Conservation (phyloP, 2,329 filamentous ascomycete species). For the Aspergillus neotritici region DNA sequence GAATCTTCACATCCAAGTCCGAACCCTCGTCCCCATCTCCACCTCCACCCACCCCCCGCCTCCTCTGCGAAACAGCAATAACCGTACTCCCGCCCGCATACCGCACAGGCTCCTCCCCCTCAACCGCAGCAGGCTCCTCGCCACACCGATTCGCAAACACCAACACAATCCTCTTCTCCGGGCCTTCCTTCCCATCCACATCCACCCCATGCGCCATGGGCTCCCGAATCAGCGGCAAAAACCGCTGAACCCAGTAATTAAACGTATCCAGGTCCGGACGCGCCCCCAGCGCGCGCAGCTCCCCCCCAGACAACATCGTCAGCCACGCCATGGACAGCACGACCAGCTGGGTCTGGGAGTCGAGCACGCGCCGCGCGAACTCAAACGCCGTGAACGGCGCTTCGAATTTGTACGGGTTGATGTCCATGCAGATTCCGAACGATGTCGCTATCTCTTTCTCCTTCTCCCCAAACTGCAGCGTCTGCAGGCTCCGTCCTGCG, state of each 20-base stretch:
- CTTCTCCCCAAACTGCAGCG: slow-evolving; percentile 19
- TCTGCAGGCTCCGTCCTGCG: slow-evolving; percentile 27
- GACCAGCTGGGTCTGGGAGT: slow-evolving; percentile 46
- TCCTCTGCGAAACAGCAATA: slow-evolving; percentile 33
- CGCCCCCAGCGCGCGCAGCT: slow-evolving; percentile 40
- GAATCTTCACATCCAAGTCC: slow-evolving; percentile 34
- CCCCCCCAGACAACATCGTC: slow-evolving; percentile 45
- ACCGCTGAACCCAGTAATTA: slow-evolving; percentile 58
- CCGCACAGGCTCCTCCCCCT: slow-evolving; percentile 35
- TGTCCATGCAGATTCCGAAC: slow-evolving; percentile 50
- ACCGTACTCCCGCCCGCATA: slow-evolving; percentile 48
- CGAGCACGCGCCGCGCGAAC: slow-evolving; percentile 52
- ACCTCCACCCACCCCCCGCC: slow-evolving; percentile 5
- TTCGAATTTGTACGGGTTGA: slow-evolving; percentile 59
- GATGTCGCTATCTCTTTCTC: slow-evolving; percentile 33
- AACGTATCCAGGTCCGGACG: slow-evolving; percentile 56
- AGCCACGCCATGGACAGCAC: slow-evolving; percentile 62
- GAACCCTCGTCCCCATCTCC: slow-evolving; percentile 9
- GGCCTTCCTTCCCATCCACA: slow-evolving; percentile 18
- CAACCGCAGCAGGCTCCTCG: slow-evolving; percentile 33
- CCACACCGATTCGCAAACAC: slow-evolving; percentile 45
- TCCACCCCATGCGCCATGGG: slow-evolving; percentile 24
- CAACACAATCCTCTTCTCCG: slow-evolving; percentile 35
- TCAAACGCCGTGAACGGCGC: slow-evolving; percentile 56
- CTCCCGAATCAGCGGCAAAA: slow-evolving; percentile 46